These are phyloP conservation scores for Talaromyces verruculosus DNA, from an alignment of 2,329 filamentous ascomycete species.

Conservation along the genomic window DNA sequence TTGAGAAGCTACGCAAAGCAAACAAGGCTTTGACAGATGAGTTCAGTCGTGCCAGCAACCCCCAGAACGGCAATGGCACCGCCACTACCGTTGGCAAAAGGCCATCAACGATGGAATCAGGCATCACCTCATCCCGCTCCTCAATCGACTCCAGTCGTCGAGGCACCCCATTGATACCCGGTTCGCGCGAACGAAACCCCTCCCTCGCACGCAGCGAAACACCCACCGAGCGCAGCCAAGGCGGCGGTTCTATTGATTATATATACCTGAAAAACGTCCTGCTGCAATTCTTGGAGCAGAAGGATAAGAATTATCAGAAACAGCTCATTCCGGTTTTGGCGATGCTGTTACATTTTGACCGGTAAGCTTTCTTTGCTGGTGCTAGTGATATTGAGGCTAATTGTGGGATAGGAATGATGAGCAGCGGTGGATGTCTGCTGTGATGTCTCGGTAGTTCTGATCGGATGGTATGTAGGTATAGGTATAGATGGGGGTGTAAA, in stretches of 20 bases:
- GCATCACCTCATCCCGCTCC: constrained; percentile 55
- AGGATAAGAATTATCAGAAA: constrained; percentile 66
- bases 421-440: constrained; percentile 80
- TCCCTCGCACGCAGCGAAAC: constrained; percentile 40
- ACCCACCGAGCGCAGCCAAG: constrained; percentile 26
- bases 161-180: constrained; percentile 49
- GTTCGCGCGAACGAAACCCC: constrained; percentile 34
- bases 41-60: constrained; percentile 47
- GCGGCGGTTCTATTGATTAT: constrained; percentile 51
- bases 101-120: constrained; percentile 43
- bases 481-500: neutral
- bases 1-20: constrained; percentile 76
- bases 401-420: constrained; percentile 62
- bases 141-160: constrained; percentile 56
- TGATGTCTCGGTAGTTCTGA: constrained; percentile 52
- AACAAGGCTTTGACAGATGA: constrained; percentile 63
- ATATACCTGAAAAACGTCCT: constrained; percentile 67
- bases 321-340: constrained; percentile 65
- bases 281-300: constrained; percentile 65
- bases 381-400: constrained; percentile 21
- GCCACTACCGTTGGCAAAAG: constrained; percentile 24
- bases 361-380: constrained; percentile 43
- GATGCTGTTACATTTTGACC: constrained; percentile 66
- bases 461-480: neutral
- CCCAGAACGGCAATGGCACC: constrained; percentile 40